These are phyloP conservation scores for Trametes coccinea DNA, from an alignment of 768 basidiomycete genomes.

Conservation along the genomic window DNA sequence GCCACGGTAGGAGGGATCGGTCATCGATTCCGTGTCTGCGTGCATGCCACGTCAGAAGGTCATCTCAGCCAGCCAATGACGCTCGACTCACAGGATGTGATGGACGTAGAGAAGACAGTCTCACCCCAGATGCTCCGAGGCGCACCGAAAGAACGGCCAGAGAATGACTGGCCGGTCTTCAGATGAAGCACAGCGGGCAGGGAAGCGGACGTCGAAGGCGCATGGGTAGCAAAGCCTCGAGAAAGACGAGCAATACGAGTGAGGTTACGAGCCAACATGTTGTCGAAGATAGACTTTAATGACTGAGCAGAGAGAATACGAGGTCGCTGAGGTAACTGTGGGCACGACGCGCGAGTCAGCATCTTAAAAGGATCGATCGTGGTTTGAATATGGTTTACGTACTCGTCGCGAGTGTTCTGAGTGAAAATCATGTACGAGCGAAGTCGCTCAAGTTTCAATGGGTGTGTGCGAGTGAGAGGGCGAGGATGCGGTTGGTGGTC, in stretches of 20 bases:
- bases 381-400: conserved; percentile 28
- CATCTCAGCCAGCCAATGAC: not conserved
- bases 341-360: conserved; percentile 28
- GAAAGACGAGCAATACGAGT: conserved; percentile 49
- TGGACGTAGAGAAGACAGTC: conserved; percentile 98
- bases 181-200: conserved; percentile 85
- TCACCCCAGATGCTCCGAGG: conserved; percentile 89
- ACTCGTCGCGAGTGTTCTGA: conserved; percentile 89
- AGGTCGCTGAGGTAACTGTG: conserved; percentile 87
- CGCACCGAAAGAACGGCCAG: conserved; percentile 87
- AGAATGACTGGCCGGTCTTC: conserved; percentile 91
- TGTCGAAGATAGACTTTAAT: conserved; percentile 34
- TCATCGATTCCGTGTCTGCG: conserved; percentile 99
- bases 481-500: conserved; percentile 10
- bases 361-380: not conserved
- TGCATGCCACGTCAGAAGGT: not conserved
- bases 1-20: conserved; percentile 96
- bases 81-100: conserved; percentile 83
- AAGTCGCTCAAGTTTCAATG: conserved; percentile 27
- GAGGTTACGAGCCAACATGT: conserved; percentile 61
- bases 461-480: not conserved
- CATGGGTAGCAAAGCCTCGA: conserved; percentile 70
- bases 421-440: conserved; percentile 76
- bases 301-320: conserved; percentile 71
- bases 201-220: conserved; percentile 39